These are phyloP conservation scores for Trypanosoma caninum DNA, from an alignment of 208 protist genomes.

Conservation along the genomic window DNA sequence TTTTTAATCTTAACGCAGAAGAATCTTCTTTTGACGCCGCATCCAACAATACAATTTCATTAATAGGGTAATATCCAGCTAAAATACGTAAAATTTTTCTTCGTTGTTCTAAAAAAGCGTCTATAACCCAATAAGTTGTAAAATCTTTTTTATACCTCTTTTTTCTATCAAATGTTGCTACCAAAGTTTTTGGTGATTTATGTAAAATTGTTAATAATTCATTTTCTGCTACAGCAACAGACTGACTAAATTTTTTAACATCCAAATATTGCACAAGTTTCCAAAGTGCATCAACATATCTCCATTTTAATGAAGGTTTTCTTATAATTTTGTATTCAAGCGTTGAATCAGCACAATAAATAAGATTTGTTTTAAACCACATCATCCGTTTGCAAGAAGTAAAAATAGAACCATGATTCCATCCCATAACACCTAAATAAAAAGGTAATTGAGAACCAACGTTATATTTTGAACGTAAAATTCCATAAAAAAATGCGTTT, in stretches of 20 bases:
- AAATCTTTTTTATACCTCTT: not conserved
- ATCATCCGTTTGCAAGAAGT: constrained; percentile 21
- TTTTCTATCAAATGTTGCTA: constrained; percentile 19
- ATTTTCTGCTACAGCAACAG: constrained; percentile 11
- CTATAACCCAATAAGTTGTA: constrained; percentile 5
- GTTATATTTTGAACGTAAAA: not conserved
- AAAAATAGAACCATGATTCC: constrained; percentile 36
- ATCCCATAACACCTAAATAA: constrained; percentile 22
- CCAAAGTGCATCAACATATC: constrained; percentile 16
- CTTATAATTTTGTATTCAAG: constrained; percentile 25
- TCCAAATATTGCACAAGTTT: constrained; percentile 11
- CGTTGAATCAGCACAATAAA: constrained; percentile 29
- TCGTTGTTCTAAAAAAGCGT: constrained; percentile 2
- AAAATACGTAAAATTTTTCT: not conserved
- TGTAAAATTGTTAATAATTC: constrained; percentile 25
- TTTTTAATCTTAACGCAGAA: not conserved
- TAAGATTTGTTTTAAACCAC: constrained; percentile 14
- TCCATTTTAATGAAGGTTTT: not conserved
- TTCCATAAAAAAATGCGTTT: constrained; percentile 27
- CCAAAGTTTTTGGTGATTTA: not conserved
- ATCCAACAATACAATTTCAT: not conserved
- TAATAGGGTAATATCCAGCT: not conserved
- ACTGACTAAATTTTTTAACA: constrained; percentile 6
- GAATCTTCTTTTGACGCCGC: not conserved
- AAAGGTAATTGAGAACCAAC: not conserved